A percentile compares a stretch with the other conserved stretches of the same genome.
Conservation (phyloP, 805 yeast genomes). For the Diddensiella santjacobensis region DNA sequence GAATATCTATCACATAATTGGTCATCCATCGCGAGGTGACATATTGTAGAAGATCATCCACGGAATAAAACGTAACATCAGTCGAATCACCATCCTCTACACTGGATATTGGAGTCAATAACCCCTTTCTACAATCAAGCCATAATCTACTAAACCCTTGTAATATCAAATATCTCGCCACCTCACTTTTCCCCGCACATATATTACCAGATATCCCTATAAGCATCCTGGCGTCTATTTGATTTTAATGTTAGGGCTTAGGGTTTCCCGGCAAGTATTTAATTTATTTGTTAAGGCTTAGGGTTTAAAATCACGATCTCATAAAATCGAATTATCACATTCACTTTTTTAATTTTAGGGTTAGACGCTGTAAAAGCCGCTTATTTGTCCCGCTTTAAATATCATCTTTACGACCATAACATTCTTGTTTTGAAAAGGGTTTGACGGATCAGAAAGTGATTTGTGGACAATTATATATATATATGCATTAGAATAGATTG, state of each 20-base stretch:
- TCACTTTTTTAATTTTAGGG: too few species aligned
- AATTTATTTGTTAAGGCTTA: not conserved
- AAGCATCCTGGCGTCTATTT: too few species aligned
- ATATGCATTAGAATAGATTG: too few species aligned
- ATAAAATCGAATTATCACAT: not conserved
- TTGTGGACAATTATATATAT: too few species aligned
- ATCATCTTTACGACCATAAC: too few species aligned
- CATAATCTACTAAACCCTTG: slow-evolving; percentile 48
- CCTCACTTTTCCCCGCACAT: slow-evolving; percentile 63
- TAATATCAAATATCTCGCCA: slow-evolving; percentile 51
- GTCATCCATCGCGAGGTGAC: slow-evolving; percentile 66
- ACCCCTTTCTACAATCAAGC: not conserved
- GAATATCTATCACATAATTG: slow-evolving; percentile 57
- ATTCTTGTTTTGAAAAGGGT: too few species aligned
- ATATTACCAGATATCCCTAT: slow-evolving; percentile 71
- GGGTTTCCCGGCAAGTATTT: too few species aligned
- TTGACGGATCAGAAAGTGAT: too few species aligned
- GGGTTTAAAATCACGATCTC: not conserved
- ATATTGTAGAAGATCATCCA: slow-evolving; percentile 49
- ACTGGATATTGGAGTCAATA: not conserved
- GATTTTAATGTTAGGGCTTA: too few species aligned
- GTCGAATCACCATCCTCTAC: slow-evolving; percentile 10
- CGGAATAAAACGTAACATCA: slow-evolving; percentile 35
- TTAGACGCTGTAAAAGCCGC: too few species aligned
- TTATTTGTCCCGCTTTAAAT: too few species aligned